Evolutionary conservation across 768 basidiomycete genomes (phyloP), one percentile per base, ranked within the genome.

Genomic region (Leccinum variicolor): DNA sequence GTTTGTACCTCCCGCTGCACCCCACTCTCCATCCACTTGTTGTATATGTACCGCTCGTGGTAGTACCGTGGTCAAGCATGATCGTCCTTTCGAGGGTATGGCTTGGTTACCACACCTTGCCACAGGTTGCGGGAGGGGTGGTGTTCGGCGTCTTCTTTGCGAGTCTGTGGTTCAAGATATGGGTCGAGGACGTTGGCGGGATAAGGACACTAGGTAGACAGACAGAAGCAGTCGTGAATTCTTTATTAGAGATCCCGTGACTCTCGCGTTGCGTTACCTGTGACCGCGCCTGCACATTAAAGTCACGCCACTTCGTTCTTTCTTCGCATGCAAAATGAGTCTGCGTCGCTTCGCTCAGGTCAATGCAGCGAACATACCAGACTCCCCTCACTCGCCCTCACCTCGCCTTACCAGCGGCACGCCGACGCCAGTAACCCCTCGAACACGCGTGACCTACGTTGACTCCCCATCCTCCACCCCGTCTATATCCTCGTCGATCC

Each of bases 71-170:
- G 78, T 79, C 87, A 11, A 59, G 65, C 34, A 62, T 78, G 15
- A 81, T 92, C 45, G 75, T 83, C 5, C 64, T 81, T 52, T 92
- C 90, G 10, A 77, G 90, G 50, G 79, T 90, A 29, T 84, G 83
- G 86, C 79, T 92, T 13, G 87, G 88, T 5, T 84, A 92, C 61
- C 90, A 92, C 69, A 90, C 88, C 10, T 79, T 79, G 79, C 73
- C 77, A 0, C 90, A 92, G 61, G 86, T 91, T 17, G 66, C 73
- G 9, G 88, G 75, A 26, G 90, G 90, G 1, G 74, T 71, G 31
- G 68, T 71, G 3, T 84, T 82, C 55, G 90, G 90, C 0, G 58
- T 81, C 10, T 67, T 66, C 3, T 84, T 82, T 65, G 81, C 84
- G 10, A 63, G 69, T 0, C 33, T 80, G 15, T 87, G 85, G 83